Conservation (phyloP, 2,329 filamentous ascomycete species). For the Penicillium digitatum region DNA sequence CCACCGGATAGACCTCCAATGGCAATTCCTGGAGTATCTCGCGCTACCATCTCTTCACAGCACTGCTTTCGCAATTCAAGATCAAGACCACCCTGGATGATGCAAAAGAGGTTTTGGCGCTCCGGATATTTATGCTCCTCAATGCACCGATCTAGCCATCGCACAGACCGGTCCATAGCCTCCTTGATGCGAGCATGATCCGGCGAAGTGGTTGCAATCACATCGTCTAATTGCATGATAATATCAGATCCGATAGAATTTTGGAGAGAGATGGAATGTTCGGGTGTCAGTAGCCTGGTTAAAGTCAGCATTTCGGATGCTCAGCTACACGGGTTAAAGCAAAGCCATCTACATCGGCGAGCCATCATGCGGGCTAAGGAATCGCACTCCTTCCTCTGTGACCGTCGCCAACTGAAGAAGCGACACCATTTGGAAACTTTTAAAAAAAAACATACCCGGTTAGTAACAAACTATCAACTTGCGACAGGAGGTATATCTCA, state of each 20-base stretch:
- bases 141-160: slow-evolving; percentile 95
- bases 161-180: slow-evolving; percentile 88
- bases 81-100: slow-evolving; percentile 94
- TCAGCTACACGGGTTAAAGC: neutral
- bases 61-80: slow-evolving; percentile 80
- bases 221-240: slow-evolving; percentile 99
- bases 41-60: slow-evolving; percentile 77
- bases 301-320: neutral
- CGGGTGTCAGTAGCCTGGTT: slow-evolving; percentile 75
- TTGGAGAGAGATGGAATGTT: slow-evolving; percentile 92
- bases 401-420: slow-evolving; percentile 87
- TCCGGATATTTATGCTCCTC: slow-evolving; percentile 79
- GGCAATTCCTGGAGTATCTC: slow-evolving; percentile 92
- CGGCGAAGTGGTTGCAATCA: slow-evolving; percentile 91
- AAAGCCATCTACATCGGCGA: slow-evolving; percentile 66
- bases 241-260: slow-evolving; percentile 98
- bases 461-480: neutral
- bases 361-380: slow-evolving; percentile 93
- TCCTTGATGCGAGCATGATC: slow-evolving; percentile 83
- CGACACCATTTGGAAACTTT: slow-evolving; percentile 99
- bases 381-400: slow-evolving; percentile 92
- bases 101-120: slow-evolving; percentile 92
- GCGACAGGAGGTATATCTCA: slow-evolving; percentile 27
- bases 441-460: neutral
- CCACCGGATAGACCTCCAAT: slow-evolving; percentile 93